Conservation (phyloP, 352 stramenopile genomes). For the Pythium sp. region DNA sequence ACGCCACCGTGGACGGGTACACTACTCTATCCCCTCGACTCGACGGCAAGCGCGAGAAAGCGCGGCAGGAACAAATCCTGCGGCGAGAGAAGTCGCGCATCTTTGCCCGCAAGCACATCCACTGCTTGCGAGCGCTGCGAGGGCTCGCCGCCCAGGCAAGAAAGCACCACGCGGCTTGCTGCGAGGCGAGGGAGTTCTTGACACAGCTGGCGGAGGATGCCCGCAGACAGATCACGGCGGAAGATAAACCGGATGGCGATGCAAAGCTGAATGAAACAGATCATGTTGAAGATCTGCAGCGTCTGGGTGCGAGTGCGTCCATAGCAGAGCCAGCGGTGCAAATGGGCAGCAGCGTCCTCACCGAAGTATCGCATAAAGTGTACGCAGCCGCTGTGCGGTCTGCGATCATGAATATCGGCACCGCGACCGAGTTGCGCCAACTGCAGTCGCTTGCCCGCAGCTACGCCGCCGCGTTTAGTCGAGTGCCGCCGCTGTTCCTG, state of each 20-base stretch:
- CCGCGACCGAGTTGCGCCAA: conserved; percentile 19
- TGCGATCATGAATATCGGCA: conserved; percentile 22
- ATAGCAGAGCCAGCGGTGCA: conserved; percentile 8
- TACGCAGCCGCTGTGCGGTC: conserved; percentile 21
- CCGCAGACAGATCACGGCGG: neutral
- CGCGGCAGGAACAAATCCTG: conserved; percentile 10
- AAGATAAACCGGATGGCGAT: neutral
- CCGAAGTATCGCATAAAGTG: conserved; percentile 16
- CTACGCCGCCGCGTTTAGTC: conserved; percentile 29
- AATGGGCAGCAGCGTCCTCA: neutral
- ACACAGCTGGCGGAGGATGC: neutral
- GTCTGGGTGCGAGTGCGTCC: neutral
- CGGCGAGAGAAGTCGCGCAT: conserved; percentile 14
- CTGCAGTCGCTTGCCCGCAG: conserved; percentile 29
- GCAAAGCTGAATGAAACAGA: neutral
- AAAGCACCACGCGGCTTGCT: conserved; percentile 11
- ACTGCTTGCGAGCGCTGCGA: conserved; percentile 14
- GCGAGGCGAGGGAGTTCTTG: conserved; percentile 6
- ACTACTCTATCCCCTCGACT: conserved; percentile 3
- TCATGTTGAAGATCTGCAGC: neutral
- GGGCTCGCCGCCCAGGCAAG: conserved; percentile 7
- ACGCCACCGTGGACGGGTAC: neutral
- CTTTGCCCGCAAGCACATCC: conserved; percentile 19
- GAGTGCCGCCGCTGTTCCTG: conserved; percentile 20
- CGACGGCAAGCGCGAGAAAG: conserved; percentile 8